These are phyloP conservation scores for Phytophthora idaei DNA, from an alignment of 352 stramenopile species.

Conservation along the genomic window DNA sequence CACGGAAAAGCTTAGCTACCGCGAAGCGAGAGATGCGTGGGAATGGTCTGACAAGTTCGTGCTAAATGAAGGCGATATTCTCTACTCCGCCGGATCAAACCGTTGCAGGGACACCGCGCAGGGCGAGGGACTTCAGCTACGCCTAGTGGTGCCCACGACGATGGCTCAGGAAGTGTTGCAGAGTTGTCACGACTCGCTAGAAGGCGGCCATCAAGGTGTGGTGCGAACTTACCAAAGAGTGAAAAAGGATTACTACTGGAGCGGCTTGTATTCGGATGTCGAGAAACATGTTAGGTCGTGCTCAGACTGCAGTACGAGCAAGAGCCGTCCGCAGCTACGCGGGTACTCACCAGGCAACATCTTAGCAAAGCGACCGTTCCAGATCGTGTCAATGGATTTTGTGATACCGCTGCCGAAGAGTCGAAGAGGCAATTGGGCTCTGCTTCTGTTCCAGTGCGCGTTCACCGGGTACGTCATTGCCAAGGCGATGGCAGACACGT, in stretches of 20 bases:
- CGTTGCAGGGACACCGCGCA: background rate
- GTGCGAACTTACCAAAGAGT: background rate
- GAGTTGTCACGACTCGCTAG: background rate
- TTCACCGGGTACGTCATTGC: background rate
- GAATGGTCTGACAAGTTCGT: background rate
- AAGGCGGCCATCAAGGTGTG: background rate
- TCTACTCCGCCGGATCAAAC: background rate
- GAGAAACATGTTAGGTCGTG: background rate
- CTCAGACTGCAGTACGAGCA: background rate
- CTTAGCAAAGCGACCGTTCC: background rate
- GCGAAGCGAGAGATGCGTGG: background rate
- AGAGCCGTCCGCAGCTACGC: background rate
- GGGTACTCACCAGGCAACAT: background rate
- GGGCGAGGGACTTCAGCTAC: background rate
- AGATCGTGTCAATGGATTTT: conserved; percentile 1
- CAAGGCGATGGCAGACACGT: background rate
- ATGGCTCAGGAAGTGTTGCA: background rate
- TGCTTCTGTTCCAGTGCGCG: background rate
- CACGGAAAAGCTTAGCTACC: background rate
- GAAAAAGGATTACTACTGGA: background rate
- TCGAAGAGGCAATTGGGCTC: background rate
- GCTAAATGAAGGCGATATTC: background rate
- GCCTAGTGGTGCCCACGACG: background rate
- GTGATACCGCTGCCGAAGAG: background rate
- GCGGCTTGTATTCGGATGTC: background rate